Evolutionary conservation across 2,329 filamentous ascomycete genomes (phyloP).

Genomic region (Clonostachys rhizophaga): DNA sequence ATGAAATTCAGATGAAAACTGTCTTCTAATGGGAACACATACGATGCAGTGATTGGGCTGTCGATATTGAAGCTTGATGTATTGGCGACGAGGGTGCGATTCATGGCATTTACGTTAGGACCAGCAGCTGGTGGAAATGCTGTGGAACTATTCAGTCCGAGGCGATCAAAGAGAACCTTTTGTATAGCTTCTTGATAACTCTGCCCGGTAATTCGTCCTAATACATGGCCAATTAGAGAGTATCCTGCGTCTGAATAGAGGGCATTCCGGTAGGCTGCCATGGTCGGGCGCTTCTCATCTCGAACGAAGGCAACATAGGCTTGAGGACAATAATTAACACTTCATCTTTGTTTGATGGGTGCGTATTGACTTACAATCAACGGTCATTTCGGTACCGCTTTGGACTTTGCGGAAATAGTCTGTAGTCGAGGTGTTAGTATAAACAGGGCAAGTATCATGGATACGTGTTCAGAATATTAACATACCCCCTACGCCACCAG

Average conservation of each 20-base stretch:
- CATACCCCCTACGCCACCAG: conserved; percentile 1
- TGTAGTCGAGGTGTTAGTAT: too few species aligned
- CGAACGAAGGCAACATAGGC: too few species aligned
- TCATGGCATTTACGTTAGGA: not conserved
- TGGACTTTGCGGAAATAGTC: too few species aligned
- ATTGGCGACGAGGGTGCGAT: not conserved
- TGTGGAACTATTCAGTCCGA: conserved; percentile 2
- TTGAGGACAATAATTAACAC: too few species aligned
- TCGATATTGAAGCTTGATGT: not conserved
- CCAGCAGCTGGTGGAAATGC: not conserved
- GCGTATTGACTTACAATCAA: too few species aligned
- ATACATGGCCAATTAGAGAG: conserved; percentile 5
- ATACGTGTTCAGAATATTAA: too few species aligned
- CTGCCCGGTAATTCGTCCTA: conserved; percentile 4
- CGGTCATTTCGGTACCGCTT: too few species aligned
- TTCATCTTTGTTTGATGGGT: too few species aligned
- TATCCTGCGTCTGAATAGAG: conserved; percentile 13
- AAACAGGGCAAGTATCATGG: too few species aligned
- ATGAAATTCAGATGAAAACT: not conserved
- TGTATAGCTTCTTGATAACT: conserved; percentile 1
- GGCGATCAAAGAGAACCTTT: not conserved
- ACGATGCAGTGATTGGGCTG: conserved; percentile 1
- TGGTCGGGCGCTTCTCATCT: not conserved
- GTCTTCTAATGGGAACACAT: not conserved
- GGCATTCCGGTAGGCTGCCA: conserved; percentile 1